phyloP scores from a whole-genome alignment of 495 filamentous ascomycete genomes.

The Xylaria sp. region DNA sequence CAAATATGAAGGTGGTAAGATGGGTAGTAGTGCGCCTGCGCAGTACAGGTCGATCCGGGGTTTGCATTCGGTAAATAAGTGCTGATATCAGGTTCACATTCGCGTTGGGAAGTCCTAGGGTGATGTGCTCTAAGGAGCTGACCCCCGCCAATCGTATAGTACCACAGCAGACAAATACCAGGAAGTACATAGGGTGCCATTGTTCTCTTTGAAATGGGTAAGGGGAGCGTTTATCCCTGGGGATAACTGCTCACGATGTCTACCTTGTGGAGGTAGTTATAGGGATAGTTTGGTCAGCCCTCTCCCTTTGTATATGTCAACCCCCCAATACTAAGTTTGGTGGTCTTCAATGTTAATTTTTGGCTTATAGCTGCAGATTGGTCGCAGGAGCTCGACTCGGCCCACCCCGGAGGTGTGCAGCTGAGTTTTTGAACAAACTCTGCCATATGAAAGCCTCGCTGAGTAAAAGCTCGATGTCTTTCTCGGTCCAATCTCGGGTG shows the following conservation, averaged over 20 bases:
- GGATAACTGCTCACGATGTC: not conserved
- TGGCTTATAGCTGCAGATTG: slow-evolving; percentile 52
- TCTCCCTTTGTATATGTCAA: not conserved
- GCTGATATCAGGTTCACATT: not conserved
- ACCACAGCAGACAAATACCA: not conserved
- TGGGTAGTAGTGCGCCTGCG: not conserved
- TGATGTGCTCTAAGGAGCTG: not conserved
- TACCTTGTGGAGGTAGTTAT: not conserved
- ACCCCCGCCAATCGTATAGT: not conserved
- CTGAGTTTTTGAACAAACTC: slow-evolving; percentile 85
- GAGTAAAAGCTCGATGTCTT: slow-evolving; percentile 93
- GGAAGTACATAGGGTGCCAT: not conserved
- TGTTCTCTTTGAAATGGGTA: not conserved
- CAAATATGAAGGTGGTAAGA: not conserved
- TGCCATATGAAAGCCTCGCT: slow-evolving; percentile 98
- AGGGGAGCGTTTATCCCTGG: not conserved
- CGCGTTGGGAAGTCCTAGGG: not conserved
- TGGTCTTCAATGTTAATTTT: not conserved
- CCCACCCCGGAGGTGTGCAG: slow-evolving; percentile 74
- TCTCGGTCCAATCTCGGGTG: slow-evolving; percentile 95
- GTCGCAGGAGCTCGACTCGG: slow-evolving; percentile 45
- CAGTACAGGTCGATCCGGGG: not conserved
- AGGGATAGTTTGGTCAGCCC: not conserved
- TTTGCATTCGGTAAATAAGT: not conserved
- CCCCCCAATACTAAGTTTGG: not conserved